Base-by-base conservation (phyloP, 1,284 basidiomycete species). In the Golubevia sp. region DNA sequence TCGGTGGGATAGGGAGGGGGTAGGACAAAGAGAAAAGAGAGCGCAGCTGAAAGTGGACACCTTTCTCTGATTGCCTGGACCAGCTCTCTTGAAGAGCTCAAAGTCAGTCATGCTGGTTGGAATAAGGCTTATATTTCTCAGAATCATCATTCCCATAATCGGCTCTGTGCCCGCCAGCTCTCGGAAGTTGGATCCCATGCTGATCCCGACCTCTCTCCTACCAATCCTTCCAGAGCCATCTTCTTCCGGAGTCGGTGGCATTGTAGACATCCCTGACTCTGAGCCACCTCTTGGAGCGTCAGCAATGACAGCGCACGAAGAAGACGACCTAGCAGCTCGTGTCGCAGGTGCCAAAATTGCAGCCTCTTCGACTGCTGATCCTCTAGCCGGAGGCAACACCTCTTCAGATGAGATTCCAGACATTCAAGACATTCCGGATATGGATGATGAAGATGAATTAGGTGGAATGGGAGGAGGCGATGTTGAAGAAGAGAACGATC, bases 241-340 rank as follows among this genome's bases (percentile, higher is more conserved):
- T 8, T 34, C 25, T 13, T 24, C 59, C 20, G 38, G 38, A 13
- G 23, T 30, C 23, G 61, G 49, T n/a, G 74, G 78, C 21, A 79
- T 79, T 58, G 38, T 61, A 48, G 77, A 79, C 54, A 79, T 79
- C 13, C 77, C 77, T 0, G 77, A 79, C 49, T 66, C 70, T 23
- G 75, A 74, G n/a, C 61, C 67, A n/a, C 51, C 55, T 18, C 68
- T 71, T 1, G 68, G 67, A 7, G 74, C 71, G 6, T 59, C 67
- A 23, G 60, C 68, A 57, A 66, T 79, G 2, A 74, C 73, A 3
- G 59, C 72, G 13, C 71, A 66, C 0, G 73, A 77, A 56, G 67
- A 79, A 44, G 76, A 79, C 54, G 76, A 73, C 38, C 60, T 79
- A 1, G 77, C 77, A 2, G 58, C 63, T 2, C 64, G 68, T 0